phyloP scores from a whole-genome alignment of 2,329 filamentous ascomycete genomes.

The Colletotrichum cordylinicola region DNA sequence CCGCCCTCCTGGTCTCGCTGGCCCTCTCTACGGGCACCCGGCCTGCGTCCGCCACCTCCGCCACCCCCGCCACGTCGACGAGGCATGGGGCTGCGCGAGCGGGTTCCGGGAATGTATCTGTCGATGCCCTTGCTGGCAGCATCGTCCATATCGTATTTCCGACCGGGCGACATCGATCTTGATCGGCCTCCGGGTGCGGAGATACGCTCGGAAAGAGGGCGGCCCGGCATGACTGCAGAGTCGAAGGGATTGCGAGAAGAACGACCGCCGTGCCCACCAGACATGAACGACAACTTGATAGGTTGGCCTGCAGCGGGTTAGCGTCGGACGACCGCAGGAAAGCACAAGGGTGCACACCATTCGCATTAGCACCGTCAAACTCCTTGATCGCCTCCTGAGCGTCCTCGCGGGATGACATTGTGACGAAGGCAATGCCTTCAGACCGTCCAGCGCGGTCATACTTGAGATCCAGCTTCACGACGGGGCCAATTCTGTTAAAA shows the following conservation, averaged over 20 bases:
- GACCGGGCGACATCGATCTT: constrained; percentile 64
- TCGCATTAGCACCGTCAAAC: constrained; percentile 90
- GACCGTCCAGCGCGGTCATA: constrained; percentile 92
- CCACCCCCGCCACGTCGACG: constrained; percentile 50
- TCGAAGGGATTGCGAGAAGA: constrained; percentile 60
- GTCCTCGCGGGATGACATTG: constrained; percentile 74
- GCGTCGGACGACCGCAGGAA: background rate
- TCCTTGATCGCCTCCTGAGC: constrained; percentile 78
- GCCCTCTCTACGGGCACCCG: constrained; percentile 54
- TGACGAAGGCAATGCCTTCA: constrained; percentile 83
- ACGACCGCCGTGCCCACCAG: constrained; percentile 47
- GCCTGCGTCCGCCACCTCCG: constrained; percentile 52
- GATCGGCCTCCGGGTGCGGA: constrained; percentile 62
- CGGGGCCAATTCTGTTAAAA: constrained; percentile 78
- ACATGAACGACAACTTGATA: constrained; percentile 74
- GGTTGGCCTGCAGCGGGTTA: constrained; percentile 66
- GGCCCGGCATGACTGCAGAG: constrained; percentile 58
- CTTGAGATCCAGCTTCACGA: constrained; percentile 71
- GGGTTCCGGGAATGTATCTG: constrained; percentile 74
- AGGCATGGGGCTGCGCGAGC: constrained; percentile 65
- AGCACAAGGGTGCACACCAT: constrained; percentile 55
- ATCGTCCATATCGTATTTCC: constrained; percentile 57
- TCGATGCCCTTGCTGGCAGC: constrained; percentile 74
- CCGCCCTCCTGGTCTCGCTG: constrained; percentile 39
- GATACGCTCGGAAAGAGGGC: constrained; percentile 66